These are phyloP conservation scores for Firmiana major DNA, from an alignment of 345 rosid genomes.

Conservation along the genomic window DNA sequence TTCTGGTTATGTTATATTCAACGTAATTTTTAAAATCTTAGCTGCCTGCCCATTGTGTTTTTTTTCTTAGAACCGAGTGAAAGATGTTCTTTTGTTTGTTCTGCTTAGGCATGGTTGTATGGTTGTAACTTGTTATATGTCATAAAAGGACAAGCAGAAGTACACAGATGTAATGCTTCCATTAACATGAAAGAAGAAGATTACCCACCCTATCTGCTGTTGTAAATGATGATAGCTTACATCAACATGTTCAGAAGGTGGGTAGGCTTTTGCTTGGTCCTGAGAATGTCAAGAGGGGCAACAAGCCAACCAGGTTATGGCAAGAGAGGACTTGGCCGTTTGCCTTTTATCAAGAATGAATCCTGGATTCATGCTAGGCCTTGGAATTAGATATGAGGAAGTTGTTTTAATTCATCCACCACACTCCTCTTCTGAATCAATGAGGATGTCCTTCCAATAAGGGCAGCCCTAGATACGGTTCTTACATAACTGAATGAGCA, in stretches of 20 bases:
- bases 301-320: constrained; percentile 42
- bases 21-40: neutral
- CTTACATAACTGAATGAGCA: constrained; percentile 48
- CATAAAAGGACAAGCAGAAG: constrained; percentile 63
- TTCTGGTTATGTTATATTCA: neutral
- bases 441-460: constrained; percentile 73
- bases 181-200: constrained; percentile 43
- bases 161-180: constrained; percentile 55
- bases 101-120: neutral
- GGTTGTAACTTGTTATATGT: constrained; percentile 18
- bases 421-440: constrained; percentile 62
- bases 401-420: constrained; percentile 57
- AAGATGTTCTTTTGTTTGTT: neutral
- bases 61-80: neutral
- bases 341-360: constrained; percentile 66
- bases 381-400: constrained; percentile 65
- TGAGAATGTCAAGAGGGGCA: constrained; percentile 37
- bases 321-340: constrained; percentile 61
- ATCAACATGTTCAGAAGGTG: constrained; percentile 45
- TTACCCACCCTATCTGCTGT: constrained; percentile 53
- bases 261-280: constrained; percentile 56
- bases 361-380: constrained; percentile 67
- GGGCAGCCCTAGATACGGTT: constrained; percentile 65
- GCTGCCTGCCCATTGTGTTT: neutral
- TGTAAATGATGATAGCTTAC: constrained; percentile 56